Evolutionary conservation across 2,329 filamentous ascomycete genomes (phyloP).

Genomic region (Talaromyces sp.): DNA sequence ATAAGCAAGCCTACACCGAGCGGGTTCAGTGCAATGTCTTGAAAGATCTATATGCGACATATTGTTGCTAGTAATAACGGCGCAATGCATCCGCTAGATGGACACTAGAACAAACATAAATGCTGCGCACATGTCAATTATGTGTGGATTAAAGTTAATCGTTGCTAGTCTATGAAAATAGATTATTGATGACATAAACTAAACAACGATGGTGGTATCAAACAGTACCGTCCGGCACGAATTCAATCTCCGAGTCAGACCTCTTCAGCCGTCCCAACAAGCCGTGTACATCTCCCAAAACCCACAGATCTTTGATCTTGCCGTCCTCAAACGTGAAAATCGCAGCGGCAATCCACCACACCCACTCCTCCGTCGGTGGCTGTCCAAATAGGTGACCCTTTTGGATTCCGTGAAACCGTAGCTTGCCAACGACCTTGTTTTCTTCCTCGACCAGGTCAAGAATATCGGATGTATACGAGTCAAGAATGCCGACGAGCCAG

Average conservation of each 20-base stretch:
- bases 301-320: neutral
- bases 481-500: neutral
- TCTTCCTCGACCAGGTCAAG: neutral
- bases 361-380: neutral
- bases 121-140: neutral
- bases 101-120: too few species aligned
- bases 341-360: neutral
- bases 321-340: neutral
- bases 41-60: constrained; percentile 32
- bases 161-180: neutral
- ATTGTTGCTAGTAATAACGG: constrained; percentile 23
- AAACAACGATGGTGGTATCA: neutral
- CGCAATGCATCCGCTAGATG: constrained; percentile 17
- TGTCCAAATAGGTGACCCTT: neutral
- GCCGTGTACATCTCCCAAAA: neutral
- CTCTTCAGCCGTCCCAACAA: neutral
- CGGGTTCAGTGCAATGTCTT: neutral
- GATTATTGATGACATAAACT: too few species aligned
- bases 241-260: neutral
- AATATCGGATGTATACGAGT: neutral
- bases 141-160: neutral
- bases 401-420: neutral
- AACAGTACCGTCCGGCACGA: neutral
- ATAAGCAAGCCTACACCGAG: neutral
- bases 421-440: neutral